Evolutionary conservation across 2,329 filamentous ascomycete genomes (phyloP), one percentile per base, ranked within the genome.

Genomic region (Claviceps sp.): DNA sequence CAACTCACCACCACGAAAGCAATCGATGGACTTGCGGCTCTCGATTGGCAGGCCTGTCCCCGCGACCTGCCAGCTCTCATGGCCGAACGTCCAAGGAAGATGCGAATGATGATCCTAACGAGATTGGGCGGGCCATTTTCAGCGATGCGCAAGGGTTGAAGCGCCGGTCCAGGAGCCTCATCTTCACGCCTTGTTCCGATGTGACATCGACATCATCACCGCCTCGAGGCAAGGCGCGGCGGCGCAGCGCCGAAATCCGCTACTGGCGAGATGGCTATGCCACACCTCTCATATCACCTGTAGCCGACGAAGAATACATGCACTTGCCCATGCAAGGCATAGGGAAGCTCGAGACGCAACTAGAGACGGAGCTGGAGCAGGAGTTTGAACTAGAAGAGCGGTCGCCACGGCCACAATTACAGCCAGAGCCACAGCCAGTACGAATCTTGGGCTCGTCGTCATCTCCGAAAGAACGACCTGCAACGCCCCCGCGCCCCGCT

Each of bases 191-290:
- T 5, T 68, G 72, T 34, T 57, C 71, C 19, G 65, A 66, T 13
- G n/a, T 43, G 4, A n/a, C 48, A 8, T 47, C 45, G 7, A 8
- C n/a, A 17, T 10, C 50, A 13, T 48, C 53, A 6, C 8, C 42
- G 13, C 26, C 47, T 4, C 63, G 66, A 22, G 58, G 56, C 2
- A 64, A 65, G 42, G 53, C 63, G 4, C 73, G 79, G 44, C 73
- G 78, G 39, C 74, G 80, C 34, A 83, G 78, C 60, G 78, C 81
- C 52, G 81, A 84, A 62, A 81, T 83, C 41, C 74, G 77, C 13
- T 80, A 79, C 59, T 83, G 80, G 79, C 72, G 81, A 54, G 75
- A 78, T 59, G 82, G 80, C 55, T 79, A 80, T 56, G 75, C 74
- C 46, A 71, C 71, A 1, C 71, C 70, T 1, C 68, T 75, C 49